Evolutionary conservation across 208 protist genomes (phyloP).

Genomic region (Naegleria lovaniensis): DNA sequence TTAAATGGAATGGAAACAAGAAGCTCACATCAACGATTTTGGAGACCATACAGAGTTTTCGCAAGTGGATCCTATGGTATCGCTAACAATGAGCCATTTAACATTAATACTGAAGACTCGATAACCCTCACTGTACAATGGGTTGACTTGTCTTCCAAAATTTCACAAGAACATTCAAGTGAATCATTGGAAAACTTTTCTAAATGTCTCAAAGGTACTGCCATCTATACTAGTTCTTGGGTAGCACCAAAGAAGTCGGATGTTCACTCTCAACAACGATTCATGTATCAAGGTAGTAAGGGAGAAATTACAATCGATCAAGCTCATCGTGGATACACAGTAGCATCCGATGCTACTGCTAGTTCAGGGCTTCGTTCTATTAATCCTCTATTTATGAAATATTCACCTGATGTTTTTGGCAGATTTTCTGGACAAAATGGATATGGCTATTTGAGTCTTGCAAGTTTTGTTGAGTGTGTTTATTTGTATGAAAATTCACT

Average conservation of each 20-base stretch:
- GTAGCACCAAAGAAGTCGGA: slow-evolving; percentile 38
- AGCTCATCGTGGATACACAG: not conserved
- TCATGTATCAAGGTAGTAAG: slow-evolving; percentile 45
- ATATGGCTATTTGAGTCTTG: not conserved
- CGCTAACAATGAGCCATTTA: slow-evolving; percentile 29
- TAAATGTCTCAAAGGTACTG: slow-evolving; percentile 30
- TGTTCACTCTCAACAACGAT: slow-evolving; percentile 54
- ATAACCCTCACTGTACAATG: slow-evolving; percentile 49
- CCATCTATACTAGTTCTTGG: slow-evolving; percentile 49
- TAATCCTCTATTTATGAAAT: not conserved
- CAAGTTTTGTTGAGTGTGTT: not conserved
- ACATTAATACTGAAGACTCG: slow-evolving; percentile 41
- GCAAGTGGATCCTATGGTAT: slow-evolving; percentile 46
- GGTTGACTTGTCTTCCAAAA: slow-evolving; percentile 39
- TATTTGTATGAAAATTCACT: not conserved
- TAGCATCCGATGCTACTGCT: not conserved
- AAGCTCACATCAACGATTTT: not conserved
- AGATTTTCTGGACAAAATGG: not conserved
- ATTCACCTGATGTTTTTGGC: not conserved
- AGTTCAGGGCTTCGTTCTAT: not conserved
- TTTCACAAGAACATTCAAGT: not conserved
- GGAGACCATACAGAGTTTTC: slow-evolving; percentile 32
- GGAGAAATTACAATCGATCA: slow-evolving; percentile 36
- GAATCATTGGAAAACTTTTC: too few species aligned
- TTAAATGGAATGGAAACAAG: slow-evolving; percentile 33